Percentiles rank a stretch among this genome's conserved stretches.
These are phyloP conservation scores for Venturia effusa DNA, from an alignment of 2,329 filamentous ascomycete species.

Conservation along the genomic window DNA sequence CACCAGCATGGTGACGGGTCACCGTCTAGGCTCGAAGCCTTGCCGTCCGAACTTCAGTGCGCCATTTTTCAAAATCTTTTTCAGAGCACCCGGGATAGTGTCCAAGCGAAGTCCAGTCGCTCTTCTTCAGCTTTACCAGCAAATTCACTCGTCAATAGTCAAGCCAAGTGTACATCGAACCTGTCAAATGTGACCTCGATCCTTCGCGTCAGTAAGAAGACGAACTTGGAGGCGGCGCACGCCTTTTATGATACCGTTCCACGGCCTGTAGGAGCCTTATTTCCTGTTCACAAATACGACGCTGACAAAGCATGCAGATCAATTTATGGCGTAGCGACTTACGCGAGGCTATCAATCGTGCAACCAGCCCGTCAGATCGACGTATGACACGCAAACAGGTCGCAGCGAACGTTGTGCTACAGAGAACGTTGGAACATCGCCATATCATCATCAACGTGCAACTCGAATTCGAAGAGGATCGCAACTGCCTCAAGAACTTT, in stretches of 20 bases:
- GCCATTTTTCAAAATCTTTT: background rate
- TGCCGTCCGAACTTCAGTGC: background rate
- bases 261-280: background rate
- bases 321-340: background rate
- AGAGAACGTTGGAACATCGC: background rate
- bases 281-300: too few relatives aligned
- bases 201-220: conserved; percentile 1
- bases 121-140: background rate
- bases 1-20: background rate
- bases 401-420: background rate
- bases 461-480: conserved; percentile 2
- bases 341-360: background rate
- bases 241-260: background rate
- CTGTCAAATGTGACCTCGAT: background rate
- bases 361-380: background rate
- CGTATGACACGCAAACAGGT: background rate
- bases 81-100: background rate
- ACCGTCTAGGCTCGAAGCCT: background rate
- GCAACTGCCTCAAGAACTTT: background rate
- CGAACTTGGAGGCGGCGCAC: background rate
- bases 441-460: background rate
- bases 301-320: background rate
- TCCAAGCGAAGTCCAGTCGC: background rate
- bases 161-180: background rate
- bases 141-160: background rate